A percentile compares a stretch with the other conserved stretches of the same genome.
Evolutionary conservation across 2,329 filamentous ascomycete genomes (phyloP).

Genomic region (Pseudopithomyces chartarum): DNA sequence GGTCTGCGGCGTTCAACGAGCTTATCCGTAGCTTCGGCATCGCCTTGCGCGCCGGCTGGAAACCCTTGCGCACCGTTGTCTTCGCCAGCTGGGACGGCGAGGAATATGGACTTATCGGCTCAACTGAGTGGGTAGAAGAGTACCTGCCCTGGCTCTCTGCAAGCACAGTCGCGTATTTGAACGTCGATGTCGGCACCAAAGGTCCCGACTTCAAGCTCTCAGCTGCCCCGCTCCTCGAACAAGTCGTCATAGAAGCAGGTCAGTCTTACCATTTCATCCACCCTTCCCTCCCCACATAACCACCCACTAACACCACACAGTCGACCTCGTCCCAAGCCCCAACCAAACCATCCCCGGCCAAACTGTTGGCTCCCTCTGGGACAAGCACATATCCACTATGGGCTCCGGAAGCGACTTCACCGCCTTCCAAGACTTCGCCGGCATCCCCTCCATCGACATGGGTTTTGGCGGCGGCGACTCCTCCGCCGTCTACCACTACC

Average conservation of each 20-base stretch:
- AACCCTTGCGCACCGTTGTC: constrained; percentile 85
- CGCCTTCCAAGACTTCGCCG: constrained; percentile 59
- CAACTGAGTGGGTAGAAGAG: constrained; percentile 93
- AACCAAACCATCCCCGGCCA: constrained; percentile 75
- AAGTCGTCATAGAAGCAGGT: constrained; percentile 70
- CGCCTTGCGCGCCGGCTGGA: constrained; percentile 76
- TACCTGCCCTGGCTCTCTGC: constrained; percentile 78
- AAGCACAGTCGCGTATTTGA: constrained; percentile 80
- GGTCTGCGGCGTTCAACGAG: constrained; percentile 79
- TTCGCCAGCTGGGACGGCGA: constrained; percentile 74
- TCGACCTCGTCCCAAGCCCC: constrained; percentile 50
- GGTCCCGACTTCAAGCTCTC: constrained; percentile 68
- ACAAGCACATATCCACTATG: constrained; percentile 61
- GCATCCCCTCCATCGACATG: constrained; percentile 55
- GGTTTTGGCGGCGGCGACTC: constrained; percentile 48
- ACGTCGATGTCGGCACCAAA: constrained; percentile 76
- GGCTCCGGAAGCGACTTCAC: constrained; percentile 59
- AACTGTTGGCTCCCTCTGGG: constrained; percentile 69
- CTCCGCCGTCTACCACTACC: constrained; percentile 72
- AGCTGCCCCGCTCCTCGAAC: constrained; percentile 77
- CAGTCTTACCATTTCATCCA: constrained; percentile 21
- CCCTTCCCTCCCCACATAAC: constrained; percentile 9
- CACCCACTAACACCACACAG: constrained; percentile 23
- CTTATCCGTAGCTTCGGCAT: constrained; percentile 75
- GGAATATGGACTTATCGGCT: constrained; percentile 85